Conservation (phyloP, 352 stramenopile genomes). For the Phytopythium ostracodes region DNA sequence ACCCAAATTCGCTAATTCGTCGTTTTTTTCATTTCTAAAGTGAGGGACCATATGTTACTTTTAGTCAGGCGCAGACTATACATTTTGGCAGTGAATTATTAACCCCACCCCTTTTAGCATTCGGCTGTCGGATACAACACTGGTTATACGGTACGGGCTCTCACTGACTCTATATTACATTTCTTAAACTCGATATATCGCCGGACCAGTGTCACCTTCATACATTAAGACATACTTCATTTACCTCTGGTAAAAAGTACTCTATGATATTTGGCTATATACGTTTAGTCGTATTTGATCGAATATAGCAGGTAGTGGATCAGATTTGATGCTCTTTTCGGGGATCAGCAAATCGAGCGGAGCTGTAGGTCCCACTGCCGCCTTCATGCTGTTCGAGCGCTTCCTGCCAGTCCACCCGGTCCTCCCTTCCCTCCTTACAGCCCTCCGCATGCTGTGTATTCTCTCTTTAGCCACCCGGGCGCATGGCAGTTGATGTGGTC, state of each 20-base stretch:
- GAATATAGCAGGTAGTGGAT: not conserved
- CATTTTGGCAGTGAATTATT: too few species aligned
- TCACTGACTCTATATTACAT: slow-evolving; percentile 1
- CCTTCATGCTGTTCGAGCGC: slow-evolving; percentile 10
- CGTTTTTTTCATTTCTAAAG: too few species aligned
- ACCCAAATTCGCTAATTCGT: too few species aligned
- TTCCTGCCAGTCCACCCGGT: slow-evolving; percentile 1
- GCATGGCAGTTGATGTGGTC: not conserved
- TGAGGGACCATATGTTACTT: too few species aligned
- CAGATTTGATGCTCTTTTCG: not conserved
- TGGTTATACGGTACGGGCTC: not conserved
- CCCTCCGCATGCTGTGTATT: not conserved
- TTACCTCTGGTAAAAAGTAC: not conserved
- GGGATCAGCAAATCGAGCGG: not conserved
- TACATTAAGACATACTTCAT: not conserved
- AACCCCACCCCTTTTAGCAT: too few species aligned
- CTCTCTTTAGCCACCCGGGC: not conserved
- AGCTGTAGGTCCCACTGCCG: not conserved
- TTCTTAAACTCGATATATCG: not conserved
- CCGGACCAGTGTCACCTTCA: not conserved
- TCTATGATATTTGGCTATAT: not conserved
- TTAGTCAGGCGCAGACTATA: too few species aligned
- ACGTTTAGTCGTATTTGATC: not conserved
- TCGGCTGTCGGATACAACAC: too few species aligned
- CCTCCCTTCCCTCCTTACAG: not conserved